Base-by-base conservation (phyloP, 2,329 filamentous ascomycete genomes). In the Phyllosticta paracitricarpa region DNA sequence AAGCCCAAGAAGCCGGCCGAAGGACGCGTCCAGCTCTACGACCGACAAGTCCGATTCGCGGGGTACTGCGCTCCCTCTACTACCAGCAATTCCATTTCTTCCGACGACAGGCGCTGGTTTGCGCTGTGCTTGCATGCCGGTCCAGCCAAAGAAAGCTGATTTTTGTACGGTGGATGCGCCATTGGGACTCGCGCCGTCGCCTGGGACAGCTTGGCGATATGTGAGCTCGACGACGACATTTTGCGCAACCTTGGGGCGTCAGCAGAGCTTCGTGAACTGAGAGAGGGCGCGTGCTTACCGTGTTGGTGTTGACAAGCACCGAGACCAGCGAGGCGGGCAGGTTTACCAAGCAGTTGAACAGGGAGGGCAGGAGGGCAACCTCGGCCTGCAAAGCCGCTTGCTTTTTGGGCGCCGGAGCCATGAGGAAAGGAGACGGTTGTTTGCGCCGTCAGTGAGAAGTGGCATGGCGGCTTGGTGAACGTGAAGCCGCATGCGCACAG, bases 331-430 rank as follows among this genome's bases (percentile, higher is more conserved):
- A 88, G 4, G 89, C 77, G 56, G 94, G 94, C 57, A 99, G 83
- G 76, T 97, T 97, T 73, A 96, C 89, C 58, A 99, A 82, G 76
- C 94, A 99, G 74, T 88, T 97, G 79, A 96, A 95, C 63, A 97
- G 82, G 19, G 70, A 74, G 67, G 92, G 89, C 56, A 91, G 84
- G 63, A 97, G 82, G 60, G 88, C 88, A 66, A 97, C 82, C 77
- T 96, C 92, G 63, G 91, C 91, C 64, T 88, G 82, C 35, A 87
- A 86, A 69, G 76, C 51, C 54, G 59, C 59, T 53, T 54, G 59
- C 59, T 61, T 61, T 24, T 57, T 80, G 53, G 68, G 61, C 33
- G 62, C 68, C 57, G 72, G 69, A 54, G 66, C 66, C 72, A 75
- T 74, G 58, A 55, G 59, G 54, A 54, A 62, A 57, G 59, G 54